Conservation (phyloP, 768 basidiomycete genomes). For the Boletellus sp. region DNA sequence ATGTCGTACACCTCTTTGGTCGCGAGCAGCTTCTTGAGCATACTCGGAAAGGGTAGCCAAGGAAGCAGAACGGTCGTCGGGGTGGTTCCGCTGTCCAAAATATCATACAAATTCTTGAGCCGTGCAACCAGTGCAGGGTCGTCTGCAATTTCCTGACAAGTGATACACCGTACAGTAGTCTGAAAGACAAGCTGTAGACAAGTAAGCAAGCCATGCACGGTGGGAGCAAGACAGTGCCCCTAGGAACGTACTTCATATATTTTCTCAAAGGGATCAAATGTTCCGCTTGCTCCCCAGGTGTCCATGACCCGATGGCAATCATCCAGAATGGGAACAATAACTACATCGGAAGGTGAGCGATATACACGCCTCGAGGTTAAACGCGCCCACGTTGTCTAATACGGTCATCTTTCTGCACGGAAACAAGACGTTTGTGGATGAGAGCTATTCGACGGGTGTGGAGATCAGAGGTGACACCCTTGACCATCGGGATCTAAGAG, state of each 20-base stretch:
- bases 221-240: not conserved
- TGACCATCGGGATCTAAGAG: conserved; percentile 67
- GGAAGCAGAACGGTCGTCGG: conserved; percentile 70
- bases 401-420: conserved; percentile 59
- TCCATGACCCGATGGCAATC: conserved; percentile 62
- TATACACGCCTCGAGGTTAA: not conserved
- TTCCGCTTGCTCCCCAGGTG: conserved; percentile 61
- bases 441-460: conserved; percentile 55
- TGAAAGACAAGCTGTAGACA: conserved; percentile 61
- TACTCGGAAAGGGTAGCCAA: conserved; percentile 72
- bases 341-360: conserved; percentile 36
- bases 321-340: conserved; percentile 60
- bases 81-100: conserved; percentile 65
- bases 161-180: conserved; percentile 62
- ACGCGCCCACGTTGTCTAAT: conserved; percentile 54
- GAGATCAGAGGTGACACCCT: conserved; percentile 70
- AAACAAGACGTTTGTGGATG: conserved; percentile 69
- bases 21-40: conserved; percentile 65
- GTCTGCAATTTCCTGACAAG: conserved; percentile 67
- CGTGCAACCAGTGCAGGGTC: conserved; percentile 58
- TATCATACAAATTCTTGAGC: conserved; percentile 63
- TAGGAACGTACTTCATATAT: conserved; percentile 55
- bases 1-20: conserved; percentile 78
- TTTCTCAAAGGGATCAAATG: conserved; percentile 67
- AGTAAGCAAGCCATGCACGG: not conserved